Percentiles rank a stretch among this genome's conserved stretches.
phyloP scores from a whole-genome alignment of 495 filamentous ascomycete genomes.

The Niebla homalea region DNA sequence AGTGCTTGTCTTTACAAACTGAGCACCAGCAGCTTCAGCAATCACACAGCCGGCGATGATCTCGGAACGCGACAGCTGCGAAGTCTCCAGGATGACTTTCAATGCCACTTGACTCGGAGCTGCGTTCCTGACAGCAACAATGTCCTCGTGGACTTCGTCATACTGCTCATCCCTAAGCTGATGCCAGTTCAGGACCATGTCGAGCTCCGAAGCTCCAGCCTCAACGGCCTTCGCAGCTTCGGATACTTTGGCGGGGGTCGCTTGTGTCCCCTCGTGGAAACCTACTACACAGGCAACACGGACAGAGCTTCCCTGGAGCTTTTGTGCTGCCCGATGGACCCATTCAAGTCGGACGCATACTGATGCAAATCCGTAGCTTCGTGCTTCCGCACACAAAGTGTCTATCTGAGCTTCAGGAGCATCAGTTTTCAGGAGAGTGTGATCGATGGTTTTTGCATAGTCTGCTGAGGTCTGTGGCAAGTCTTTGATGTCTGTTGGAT shows the following conservation, averaged over 20 bases:
- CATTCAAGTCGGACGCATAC: constrained; percentile 45
- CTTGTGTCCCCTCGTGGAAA: constrained; percentile 51
- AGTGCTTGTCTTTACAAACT: constrained; percentile 59
- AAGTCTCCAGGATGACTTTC: constrained; percentile 58
- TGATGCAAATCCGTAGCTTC: constrained; percentile 37
- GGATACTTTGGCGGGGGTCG: constrained; percentile 27
- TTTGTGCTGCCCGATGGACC: constrained; percentile 38
- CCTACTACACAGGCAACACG: constrained; percentile 51
- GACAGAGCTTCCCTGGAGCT: constrained; percentile 36
- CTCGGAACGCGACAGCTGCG: constrained; percentile 38
- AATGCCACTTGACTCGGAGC: constrained; percentile 34
- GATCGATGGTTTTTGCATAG: constrained; percentile 39
- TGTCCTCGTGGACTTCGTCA: constrained; percentile 40
- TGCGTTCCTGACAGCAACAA: constrained; percentile 39
- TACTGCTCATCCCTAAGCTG: constrained; percentile 39
- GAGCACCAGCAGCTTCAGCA: constrained; percentile 43
- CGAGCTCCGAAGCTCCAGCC: constrained; percentile 48
- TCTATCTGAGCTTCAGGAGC: constrained; percentile 43
- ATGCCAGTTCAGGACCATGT: constrained; percentile 53
- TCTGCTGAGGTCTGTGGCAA: no score
- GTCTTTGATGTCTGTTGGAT: no score
- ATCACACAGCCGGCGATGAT: constrained; percentile 49
- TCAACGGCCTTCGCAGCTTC: constrained; percentile 44
- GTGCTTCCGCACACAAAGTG: constrained; percentile 49
- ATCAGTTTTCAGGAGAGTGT: constrained; percentile 47